phyloP scores from a whole-genome alignment of 1,284 basidiomycete genomes.

The Tilletia indica region DNA sequence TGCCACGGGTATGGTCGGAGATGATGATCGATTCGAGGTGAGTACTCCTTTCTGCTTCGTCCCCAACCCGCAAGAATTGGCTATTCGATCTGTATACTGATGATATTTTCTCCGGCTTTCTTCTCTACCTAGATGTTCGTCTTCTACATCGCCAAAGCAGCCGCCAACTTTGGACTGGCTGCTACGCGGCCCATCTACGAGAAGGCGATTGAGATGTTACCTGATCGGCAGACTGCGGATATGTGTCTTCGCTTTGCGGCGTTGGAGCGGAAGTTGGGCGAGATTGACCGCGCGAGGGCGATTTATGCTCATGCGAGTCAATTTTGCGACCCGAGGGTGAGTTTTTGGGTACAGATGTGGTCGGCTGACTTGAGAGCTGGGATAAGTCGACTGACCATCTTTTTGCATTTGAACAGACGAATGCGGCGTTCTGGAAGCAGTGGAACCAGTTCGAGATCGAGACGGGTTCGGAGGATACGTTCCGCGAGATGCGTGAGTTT shows the following conservation, averaged over 20 bases:
- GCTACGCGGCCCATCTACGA: constrained; percentile 97
- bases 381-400: not conserved
- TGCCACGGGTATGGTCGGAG: constrained; percentile 78
- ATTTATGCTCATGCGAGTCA: constrained; percentile 97
- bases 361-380: not conserved
- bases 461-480: constrained; percentile 95
- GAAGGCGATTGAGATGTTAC: constrained; percentile 86
- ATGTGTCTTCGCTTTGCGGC: constrained; percentile 95
- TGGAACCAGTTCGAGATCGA: constrained; percentile 97
- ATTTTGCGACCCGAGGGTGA: constrained; percentile 90
- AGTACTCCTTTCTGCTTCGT: constrained; percentile 30
- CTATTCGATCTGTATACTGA: too few species aligned
- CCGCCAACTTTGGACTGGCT: constrained; percentile 89
- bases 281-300: constrained; percentile 93
- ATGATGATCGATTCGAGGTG: constrained; percentile 91
- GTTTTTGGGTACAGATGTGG: constrained; percentile 14
- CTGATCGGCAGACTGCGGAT: constrained; percentile 90
- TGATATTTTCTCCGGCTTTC: constrained; percentile 2
- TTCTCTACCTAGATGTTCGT: constrained; percentile 74
- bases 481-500: constrained; percentile 76
- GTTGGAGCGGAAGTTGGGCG: constrained; percentile 94
- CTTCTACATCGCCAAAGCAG: constrained; percentile 95
- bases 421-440: constrained; percentile 88
- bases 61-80: too few species aligned
- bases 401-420: constrained; percentile 45